Percentiles rank a stretch among this genome's conserved stretches.
Evolutionary conservation across 2,329 filamentous ascomycete genomes (phyloP).

Genomic region (Pseudogymnoascus sp.): DNA sequence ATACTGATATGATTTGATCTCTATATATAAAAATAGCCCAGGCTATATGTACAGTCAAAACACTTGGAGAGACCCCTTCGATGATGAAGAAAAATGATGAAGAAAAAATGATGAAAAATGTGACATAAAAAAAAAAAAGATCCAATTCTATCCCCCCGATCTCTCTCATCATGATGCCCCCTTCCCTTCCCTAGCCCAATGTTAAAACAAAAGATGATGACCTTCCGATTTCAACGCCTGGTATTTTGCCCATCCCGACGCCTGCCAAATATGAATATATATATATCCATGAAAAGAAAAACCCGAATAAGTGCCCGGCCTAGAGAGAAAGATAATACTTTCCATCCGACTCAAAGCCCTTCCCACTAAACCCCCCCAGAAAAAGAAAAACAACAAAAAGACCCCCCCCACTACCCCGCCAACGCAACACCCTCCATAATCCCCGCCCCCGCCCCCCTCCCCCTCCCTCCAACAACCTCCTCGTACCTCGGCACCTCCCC

Average conservation of each 20-base stretch:
- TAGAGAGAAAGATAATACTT: too few relatives aligned
- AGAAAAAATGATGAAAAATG: too few relatives aligned
- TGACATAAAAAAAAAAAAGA: too few relatives aligned
- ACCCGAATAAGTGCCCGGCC: too few relatives aligned
- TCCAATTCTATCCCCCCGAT: too few relatives aligned
- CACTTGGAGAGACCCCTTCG: too few relatives aligned
- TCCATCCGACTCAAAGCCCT: too few relatives aligned
- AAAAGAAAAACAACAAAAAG: background rate
- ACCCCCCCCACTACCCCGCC: background rate
- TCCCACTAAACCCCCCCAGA: too few relatives aligned
- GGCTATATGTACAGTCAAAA: too few relatives aligned
- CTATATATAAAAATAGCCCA: too few relatives aligned
- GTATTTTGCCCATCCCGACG: background rate
- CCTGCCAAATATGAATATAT: background rate
- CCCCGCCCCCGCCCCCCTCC: background rate
- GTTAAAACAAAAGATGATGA: background rate
- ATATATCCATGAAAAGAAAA: background rate
- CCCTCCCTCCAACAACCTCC: background rate
- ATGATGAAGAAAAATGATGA: too few relatives aligned
- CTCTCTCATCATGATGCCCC: background rate
- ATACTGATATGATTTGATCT: too few relatives aligned
- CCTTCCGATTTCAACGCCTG: background rate
- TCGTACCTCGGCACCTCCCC: background rate
- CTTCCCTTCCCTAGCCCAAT: background rate
- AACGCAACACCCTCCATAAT: background rate